Evolutionary conservation across 805 yeast genomes (phyloP).

Genomic region (Candida boleticola): DNA sequence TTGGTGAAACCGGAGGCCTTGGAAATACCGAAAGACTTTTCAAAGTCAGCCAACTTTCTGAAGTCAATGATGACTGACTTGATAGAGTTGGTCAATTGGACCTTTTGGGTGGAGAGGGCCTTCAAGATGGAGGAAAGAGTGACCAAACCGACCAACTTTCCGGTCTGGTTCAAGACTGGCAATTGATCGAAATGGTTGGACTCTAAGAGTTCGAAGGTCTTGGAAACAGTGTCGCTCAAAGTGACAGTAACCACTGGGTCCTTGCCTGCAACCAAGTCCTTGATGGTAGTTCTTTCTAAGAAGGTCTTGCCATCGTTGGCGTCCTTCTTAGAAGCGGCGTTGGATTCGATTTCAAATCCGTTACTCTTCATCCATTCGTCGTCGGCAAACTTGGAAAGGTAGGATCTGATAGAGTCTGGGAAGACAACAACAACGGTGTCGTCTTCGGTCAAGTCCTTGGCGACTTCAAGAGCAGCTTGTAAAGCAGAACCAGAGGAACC

Average conservation of each 20-base stretch:
- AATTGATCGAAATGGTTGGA: slow-evolving; percentile 81
- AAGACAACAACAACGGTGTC: slow-evolving; percentile 76
- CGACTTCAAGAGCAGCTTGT: slow-evolving; percentile 71
- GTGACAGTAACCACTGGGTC: slow-evolving; percentile 79
- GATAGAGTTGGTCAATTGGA: slow-evolving; percentile 55
- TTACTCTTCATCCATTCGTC: slow-evolving; percentile 88
- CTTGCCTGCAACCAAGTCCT: slow-evolving; percentile 58
- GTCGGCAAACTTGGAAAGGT: slow-evolving; percentile 82
- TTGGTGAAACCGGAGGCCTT: slow-evolving; percentile 55
- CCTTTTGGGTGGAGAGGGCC: slow-evolving; percentile 58
- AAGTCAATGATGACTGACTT: slow-evolving; percentile 67
- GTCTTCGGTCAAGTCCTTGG: slow-evolving; percentile 65
- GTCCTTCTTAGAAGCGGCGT: slow-evolving; percentile 32
- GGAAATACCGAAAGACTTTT: slow-evolving; percentile 60
- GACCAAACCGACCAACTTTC: slow-evolving; percentile 70
- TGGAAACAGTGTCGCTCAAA: slow-evolving; percentile 54
- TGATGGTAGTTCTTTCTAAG: slow-evolving; percentile 48
- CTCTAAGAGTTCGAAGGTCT: slow-evolving; percentile 67
- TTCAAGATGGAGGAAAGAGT: slow-evolving; percentile 73
- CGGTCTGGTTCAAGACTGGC: slow-evolving; percentile 64
- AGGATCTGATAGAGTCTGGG: slow-evolving; percentile 87
- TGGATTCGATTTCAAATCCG: slow-evolving; percentile 61
- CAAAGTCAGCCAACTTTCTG: slow-evolving; percentile 65
- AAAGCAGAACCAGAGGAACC: slow-evolving; percentile 88
- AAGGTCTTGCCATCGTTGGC: slow-evolving; percentile 42